Base-by-base conservation (phyloP, 2,329 filamentous ascomycete species). In the Hypocrella siamensis region DNA sequence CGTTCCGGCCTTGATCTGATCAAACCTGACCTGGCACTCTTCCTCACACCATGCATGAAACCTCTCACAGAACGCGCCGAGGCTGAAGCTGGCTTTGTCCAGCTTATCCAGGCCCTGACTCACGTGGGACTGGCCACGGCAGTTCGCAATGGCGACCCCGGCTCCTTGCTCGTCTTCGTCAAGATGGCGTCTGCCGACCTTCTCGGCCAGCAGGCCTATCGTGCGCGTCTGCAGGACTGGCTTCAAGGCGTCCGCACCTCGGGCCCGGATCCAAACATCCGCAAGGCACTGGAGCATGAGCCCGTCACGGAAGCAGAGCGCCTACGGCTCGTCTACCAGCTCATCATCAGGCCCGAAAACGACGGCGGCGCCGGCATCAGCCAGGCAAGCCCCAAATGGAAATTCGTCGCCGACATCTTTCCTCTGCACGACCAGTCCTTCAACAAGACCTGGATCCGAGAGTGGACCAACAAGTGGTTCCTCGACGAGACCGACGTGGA, bases 141-240 rank as follows among this genome's bases (percentile, higher is more conserved):
- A 57, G 86, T 93, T 31, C 80, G 90, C 40, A 74, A 76, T 45
- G 85, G 84, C 35, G 74, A 79, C 41, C 69, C 75, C 18, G 65
- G 71, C 34, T 82, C 82, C 3, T 61, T 96, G 25, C 65, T 96
- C 30, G 59, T 96, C 42, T 94, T 93, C 51, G 68, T 86, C 48
- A 80, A 78, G 48, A 72, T 92, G 26, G 75, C 79, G 22, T 85
- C 83, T 16, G 67, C 79, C 38, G 65, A 75, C 43, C 72, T 85
- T 40, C 65, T 98, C 37, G 71, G 70, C 37, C 74, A 76, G 40
- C 82, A 93, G 46, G 70, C 93, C 31, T 92, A 93, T 54, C 74
- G 84, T 41, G 82, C 81, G 34, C 75, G 90, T 40, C 76, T 94
- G 14, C 81, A 85, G 49, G 90, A 96, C 57, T 98, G 86, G 84